Evolutionary conservation across 768 basidiomycete species (phyloP), one percentile per base, ranked within the genome.

Genomic region (Goffeauzyma gilvescens): DNA sequence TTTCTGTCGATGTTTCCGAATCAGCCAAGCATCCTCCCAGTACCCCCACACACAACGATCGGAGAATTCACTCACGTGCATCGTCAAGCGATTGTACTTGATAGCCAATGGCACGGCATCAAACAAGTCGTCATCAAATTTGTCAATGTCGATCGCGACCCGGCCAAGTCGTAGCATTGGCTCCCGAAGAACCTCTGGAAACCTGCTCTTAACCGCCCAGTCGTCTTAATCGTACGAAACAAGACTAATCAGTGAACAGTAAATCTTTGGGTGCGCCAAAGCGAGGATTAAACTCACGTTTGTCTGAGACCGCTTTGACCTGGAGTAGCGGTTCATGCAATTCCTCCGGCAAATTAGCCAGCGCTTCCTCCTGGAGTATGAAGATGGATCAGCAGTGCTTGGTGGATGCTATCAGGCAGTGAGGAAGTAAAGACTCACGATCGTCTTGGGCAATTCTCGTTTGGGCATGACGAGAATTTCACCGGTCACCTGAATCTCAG

Each of bases 61-160:
- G n/a, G n/a, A n/a, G 40, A 21, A 5, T 15, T 6, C 79, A 38
- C 72, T 80, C 78, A 95, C 86, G 0, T 84, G 90, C 17, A 61
- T 53, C 1, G 64, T 65, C 34, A 59, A 98, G 50, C 79, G 77
- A 66, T 98, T 98, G 58, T 95, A 96, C 0, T 86, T 85, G 54
- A 96, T 86, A 28, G 90, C 61, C 18, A 65, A 69, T 0, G 89
- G 84, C 75, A 95, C 80, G 15, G 79, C 68, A 53, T 75, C 78
- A 66, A 90, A 95, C 62, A 90, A 90, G 53, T 81, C 74, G 14
- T 90, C 87, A 48, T 84, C 80, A 63, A 90, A 93, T 58, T 89
- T 77, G 60, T 78, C 81, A n/a, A 81, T 70, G 21, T 71, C 67
- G 54, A 90, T 75, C 0, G 90, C 89, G 38, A 76, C 71, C 28